Evolutionary conservation across 192 early-diverging fungal genomes (phyloP).

Genomic region (Backusella tuberculispora): DNA sequence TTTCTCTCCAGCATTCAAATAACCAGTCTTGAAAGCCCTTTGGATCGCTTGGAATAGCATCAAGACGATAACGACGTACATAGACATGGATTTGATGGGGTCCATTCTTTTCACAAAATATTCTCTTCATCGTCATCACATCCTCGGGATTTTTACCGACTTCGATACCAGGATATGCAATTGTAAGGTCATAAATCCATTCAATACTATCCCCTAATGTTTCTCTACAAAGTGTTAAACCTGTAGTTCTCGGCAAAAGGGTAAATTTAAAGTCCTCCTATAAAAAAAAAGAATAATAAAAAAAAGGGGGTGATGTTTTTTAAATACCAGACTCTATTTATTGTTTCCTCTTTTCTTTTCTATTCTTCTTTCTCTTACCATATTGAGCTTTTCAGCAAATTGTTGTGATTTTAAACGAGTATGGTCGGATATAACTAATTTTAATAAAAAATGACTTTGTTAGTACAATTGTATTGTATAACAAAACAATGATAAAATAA

Average conservation of each 20-base stretch:
- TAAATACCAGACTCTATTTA: background rate
- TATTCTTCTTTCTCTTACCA: background rate
- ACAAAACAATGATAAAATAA: background rate
- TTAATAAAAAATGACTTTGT: no score
- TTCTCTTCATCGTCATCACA: constrained; percentile 74
- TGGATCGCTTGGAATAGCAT: constrained; percentile 70
- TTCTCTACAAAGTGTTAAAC: constrained; percentile 73
- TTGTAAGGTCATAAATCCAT: constrained; percentile 87
- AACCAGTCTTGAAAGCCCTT: constrained; percentile 80
- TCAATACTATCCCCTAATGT: constrained; percentile 66
- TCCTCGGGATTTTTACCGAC: constrained; percentile 77
- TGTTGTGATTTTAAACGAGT: constrained; percentile 68
- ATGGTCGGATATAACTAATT: constrained; percentile 69
- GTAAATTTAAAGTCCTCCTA: constrained; percentile 68
- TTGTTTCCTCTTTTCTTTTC: background rate
- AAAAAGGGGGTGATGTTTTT: background rate
- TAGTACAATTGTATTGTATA: background rate
- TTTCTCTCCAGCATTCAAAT: constrained; percentile 75
- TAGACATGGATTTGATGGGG: constrained; percentile 86
- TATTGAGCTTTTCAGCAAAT: constrained; percentile 66
- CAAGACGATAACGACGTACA: constrained; percentile 66
- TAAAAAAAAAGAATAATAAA: background rate
- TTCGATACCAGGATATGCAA: constrained; percentile 83
- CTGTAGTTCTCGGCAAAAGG: constrained; percentile 86
- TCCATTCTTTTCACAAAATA: constrained; percentile 73